Evolutionary conservation across 768 basidiomycete species (phyloP).

Genomic region (Calocybe gangraenosa): DNA sequence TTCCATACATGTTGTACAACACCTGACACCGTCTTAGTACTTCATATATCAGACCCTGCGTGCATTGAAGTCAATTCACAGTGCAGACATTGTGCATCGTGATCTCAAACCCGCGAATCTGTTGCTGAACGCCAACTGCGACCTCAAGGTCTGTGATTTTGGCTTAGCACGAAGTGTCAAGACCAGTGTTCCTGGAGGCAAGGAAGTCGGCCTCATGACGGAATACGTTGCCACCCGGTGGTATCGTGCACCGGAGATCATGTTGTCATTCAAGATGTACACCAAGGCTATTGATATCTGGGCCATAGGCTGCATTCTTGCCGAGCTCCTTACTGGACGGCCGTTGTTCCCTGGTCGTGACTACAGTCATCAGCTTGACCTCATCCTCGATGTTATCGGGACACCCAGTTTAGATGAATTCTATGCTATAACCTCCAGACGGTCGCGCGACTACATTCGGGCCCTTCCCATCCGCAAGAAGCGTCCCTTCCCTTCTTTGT

Average conservation of each 20-base stretch:
- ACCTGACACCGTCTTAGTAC: conserved; percentile 48
- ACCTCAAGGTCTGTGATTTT: conserved; percentile 94
- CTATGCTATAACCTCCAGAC: conserved; percentile 89
- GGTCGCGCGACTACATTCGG: conserved; percentile 94
- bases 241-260: conserved; percentile 99
- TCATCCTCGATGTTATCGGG: conserved; percentile 95
- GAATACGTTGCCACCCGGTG: conserved; percentile 98
- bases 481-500: conserved; percentile 75
- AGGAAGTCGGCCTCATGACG: conserved; percentile 87
- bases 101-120: conserved; percentile 98
- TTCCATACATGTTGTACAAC: neutral
- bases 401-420: conserved; percentile 98
- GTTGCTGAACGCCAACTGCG: conserved; percentile 93
- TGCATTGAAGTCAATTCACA: conserved; percentile 93
- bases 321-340: conserved; percentile 94
- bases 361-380: conserved; percentile 93
- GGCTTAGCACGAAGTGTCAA: conserved; percentile 86
- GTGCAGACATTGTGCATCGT: conserved; percentile 92
- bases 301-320: conserved; percentile 85
- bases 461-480: conserved; percentile 92
- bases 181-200: conserved; percentile 80
- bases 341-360: conserved; percentile 96
- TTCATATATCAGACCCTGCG: conserved; percentile 93
- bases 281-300: conserved; percentile 93
- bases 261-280: conserved; percentile 99